Evolutionary conservation across 2,329 filamentous ascomycete genomes (phyloP), one percentile per base, ranked within the genome.

Genomic region (Parafenestella ontariensis): DNA sequence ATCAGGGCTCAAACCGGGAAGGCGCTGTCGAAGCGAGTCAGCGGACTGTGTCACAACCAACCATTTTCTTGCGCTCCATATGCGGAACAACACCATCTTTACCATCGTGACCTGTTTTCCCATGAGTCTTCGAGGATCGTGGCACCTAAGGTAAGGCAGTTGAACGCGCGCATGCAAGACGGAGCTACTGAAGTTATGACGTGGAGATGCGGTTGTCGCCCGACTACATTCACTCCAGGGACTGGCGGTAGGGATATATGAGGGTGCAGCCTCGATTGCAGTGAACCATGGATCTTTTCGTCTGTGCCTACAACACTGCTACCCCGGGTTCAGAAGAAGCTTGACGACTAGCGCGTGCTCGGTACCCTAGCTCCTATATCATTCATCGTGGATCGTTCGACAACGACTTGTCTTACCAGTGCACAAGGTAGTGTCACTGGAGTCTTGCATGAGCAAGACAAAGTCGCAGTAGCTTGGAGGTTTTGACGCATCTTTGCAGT

Each of bases 61-160:
- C 31, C 40, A 52, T 34, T 33, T 23, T 42, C n/a, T 28, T 39
- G 21, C 46, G 40, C 48, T 33, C 44, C 48, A 44, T 33, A 39
- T 33, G 33, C 11, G 20, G 18, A 44, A 48, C 37, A 45, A 49
- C 45, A 45, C 51, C 45, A 29, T 7, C 26, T 29, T 34, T 8
- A 20, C 41, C 52, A 49, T 49, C 46, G 52, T 49, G 46, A 54
- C 45, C 42, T 40, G 6, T 24, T 17, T 10, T 13, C 11, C n/a
- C 6, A 31, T 41, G 31, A 45, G 18, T 42, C 13, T 18, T 40
- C 5, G 24, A 28, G 18, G 18, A 36, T 24, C 17, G 43, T 49
- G 46, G 18, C 28, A 34, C 36, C 17, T 28, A 21, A 33, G n/a
- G 21, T 17, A 23, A 20, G 26, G 10, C 3, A 13, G 37, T 23